Evolutionary conservation across 2,329 filamentous ascomycete species (phyloP).

Genomic region (Xenoacremonium recifei): DNA sequence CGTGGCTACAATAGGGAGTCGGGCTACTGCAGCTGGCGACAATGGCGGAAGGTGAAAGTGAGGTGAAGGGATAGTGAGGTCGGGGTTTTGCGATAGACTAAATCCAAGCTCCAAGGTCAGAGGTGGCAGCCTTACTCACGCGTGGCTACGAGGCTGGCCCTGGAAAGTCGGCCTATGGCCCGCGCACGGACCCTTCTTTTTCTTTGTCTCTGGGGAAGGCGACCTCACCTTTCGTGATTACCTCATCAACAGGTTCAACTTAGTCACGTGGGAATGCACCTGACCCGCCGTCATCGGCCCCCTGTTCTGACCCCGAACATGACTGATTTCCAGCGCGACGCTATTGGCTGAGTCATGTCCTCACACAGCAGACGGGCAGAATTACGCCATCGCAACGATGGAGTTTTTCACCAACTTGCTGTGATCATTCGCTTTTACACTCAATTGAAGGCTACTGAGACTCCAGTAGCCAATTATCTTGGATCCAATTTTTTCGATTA

Average conservation of each 20-base stretch:
- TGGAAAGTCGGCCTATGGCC: constrained; percentile 8
- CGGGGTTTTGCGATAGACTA: too few species aligned
- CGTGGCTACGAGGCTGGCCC: constrained; percentile 21
- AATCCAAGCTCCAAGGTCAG: too few species aligned
- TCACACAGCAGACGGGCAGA: constrained; percentile 13
- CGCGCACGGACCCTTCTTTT: constrained; percentile 21
- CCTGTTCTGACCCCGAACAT: background rate
- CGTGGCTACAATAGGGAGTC: background rate
- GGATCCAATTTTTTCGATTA: constrained; percentile 14
- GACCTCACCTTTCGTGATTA: too few species aligned
- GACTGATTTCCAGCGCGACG: constrained; percentile 6
- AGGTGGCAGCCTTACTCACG: constrained; percentile 25
- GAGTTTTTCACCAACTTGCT: constrained; percentile 18
- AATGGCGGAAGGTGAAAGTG: too few species aligned
- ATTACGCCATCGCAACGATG: constrained; percentile 27
- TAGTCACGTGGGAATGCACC: constrained; percentile 5
- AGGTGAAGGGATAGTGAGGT: constrained; percentile 11
- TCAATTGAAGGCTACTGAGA: constrained; percentile 11
- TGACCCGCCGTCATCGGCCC: constrained; percentile 9
- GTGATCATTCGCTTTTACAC: constrained; percentile 15
- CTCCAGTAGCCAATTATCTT: constrained; percentile 11
- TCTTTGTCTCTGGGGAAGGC: too few species aligned
- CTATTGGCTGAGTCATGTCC: constrained; percentile 25
- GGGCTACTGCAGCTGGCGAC: constrained; percentile 7
- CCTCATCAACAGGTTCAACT: background rate